Conservation (phyloP, 208 protist genomes). For the Acanthamoeba royreba region DNA sequence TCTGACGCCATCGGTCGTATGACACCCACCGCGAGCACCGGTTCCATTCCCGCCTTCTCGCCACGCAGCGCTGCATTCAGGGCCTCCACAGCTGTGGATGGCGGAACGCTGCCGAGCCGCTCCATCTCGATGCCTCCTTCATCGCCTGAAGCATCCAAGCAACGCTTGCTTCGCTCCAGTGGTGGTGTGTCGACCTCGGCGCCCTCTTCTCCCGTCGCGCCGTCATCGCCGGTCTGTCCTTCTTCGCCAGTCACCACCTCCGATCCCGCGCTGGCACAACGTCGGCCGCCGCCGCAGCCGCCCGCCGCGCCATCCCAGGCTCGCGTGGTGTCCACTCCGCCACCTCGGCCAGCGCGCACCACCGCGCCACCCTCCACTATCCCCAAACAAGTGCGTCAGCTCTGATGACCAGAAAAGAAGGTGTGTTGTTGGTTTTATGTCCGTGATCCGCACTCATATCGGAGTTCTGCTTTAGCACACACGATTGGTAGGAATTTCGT, state of each 20-base stretch:
- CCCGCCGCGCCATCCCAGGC: neutral
- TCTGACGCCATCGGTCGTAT: neutral
- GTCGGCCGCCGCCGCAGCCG: neutral
- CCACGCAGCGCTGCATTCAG: neutral
- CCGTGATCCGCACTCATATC: too few species aligned
- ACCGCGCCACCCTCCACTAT: neutral
- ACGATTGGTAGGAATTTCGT: too few species aligned
- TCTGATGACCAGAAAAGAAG: too few species aligned
- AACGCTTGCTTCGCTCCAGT: too few species aligned
- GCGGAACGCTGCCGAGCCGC: neutral
- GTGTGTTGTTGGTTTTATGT: too few species aligned
- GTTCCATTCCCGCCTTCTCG: neutral
- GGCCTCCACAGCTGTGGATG: neutral
- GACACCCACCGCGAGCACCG: neutral
- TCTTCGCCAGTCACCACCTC: neutral
- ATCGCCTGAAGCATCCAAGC: neutral
- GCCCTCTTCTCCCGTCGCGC: neutral
- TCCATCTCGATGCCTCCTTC: neutral
- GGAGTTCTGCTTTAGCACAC: too few species aligned
- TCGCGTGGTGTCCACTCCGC: too few species aligned
- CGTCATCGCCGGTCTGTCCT: neutral
- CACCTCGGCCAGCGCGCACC: neutral
- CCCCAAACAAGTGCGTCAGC: too few species aligned
- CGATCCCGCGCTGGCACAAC: neutral
- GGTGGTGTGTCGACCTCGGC: too few species aligned